These are phyloP conservation scores for Cercospora sp. DNA, from an alignment of 2,329 filamentous ascomycete species.

Conservation along the genomic window DNA sequence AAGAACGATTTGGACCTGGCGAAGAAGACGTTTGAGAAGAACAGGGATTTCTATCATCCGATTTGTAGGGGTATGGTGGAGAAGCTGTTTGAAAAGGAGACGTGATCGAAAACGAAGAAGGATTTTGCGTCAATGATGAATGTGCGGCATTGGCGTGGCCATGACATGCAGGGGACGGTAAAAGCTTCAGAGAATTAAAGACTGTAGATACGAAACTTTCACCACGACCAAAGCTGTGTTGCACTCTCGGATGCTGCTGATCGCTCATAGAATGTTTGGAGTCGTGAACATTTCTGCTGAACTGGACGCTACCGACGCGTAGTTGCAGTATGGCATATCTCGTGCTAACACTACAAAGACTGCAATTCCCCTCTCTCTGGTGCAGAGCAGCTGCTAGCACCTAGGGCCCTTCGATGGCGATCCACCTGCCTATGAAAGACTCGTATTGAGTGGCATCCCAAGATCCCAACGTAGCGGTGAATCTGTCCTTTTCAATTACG, in stretches of 20 bases:
- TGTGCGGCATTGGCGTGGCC: not conserved
- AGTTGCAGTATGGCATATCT: too few species aligned
- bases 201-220: too few species aligned
- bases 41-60: conserved; percentile 92
- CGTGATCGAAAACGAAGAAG: not conserved
- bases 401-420: not conserved
- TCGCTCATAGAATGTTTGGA: too few species aligned
- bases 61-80: conserved; percentile 85
- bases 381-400: too few species aligned
- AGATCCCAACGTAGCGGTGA: too few species aligned
- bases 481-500: not conserved
- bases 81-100: conserved; percentile 54
- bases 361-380: too few species aligned
- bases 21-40: conserved; percentile 78
- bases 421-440: not conserved
- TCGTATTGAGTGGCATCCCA: too few species aligned
- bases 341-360: too few species aligned
- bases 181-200: not conserved
- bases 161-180: not conserved
- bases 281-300: too few species aligned
- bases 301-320: too few species aligned
- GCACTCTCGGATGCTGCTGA: too few species aligned
- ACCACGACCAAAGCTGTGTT: too few species aligned
- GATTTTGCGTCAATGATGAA: not conserved
- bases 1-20: conserved; percentile 74